These are phyloP conservation scores for Carex sylvatica DNA, from an alignment of 202 grass and related monocot species.

Conservation along the genomic window DNA sequence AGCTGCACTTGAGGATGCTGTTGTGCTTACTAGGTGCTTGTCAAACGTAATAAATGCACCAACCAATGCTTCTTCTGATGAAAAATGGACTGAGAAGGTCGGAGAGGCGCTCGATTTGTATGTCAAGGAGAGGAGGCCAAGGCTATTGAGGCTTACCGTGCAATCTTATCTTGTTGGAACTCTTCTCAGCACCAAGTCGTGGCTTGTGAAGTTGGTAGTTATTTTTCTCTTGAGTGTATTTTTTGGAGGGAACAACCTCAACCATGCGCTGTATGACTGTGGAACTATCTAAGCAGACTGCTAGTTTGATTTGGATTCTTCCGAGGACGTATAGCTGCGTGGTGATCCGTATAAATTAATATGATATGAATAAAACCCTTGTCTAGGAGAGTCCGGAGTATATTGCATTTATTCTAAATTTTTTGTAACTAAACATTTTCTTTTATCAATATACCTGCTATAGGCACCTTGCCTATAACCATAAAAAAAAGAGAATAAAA, in stretches of 20 bases:
- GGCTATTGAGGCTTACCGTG: constrained; percentile 26
- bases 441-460: no score
- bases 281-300: constrained; percentile 6
- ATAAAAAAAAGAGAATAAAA: background rate
- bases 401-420: no score
- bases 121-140: constrained; percentile 47
- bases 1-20: constrained; percentile 29
- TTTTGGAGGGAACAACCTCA: constrained; percentile 25
- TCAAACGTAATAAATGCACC: background rate
- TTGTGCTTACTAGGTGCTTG: constrained; percentile 48
- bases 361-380: background rate
- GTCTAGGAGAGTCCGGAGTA: background rate
- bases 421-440: no score
- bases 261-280: constrained; percentile 16
- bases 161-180: constrained; percentile 32
- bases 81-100: background rate
- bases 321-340: background rate
- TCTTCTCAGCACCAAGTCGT: background rate
- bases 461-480: no score
- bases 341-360: background rate
- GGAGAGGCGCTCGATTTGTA: constrained; percentile 33
- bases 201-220: constrained; percentile 19
- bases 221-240: constrained; percentile 30
- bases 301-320: background rate
- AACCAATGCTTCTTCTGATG: background rate